phyloP scores from a whole-genome alignment of 1,284 basidiomycete genomes.

The Coniophora puteana region DNA sequence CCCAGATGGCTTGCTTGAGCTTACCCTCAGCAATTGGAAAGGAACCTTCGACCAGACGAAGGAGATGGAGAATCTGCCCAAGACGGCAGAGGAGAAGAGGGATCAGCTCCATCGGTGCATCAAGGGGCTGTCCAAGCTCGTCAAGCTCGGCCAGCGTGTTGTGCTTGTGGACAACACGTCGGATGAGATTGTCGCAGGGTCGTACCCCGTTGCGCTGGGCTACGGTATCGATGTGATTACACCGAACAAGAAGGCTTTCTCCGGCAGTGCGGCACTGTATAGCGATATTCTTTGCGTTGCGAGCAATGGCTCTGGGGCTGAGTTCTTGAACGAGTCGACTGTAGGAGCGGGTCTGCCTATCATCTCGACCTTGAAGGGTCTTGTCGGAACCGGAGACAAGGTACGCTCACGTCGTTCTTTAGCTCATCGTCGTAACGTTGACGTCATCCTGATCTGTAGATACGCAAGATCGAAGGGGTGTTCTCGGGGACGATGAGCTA shows the following conservation, averaged over 20 bases:
- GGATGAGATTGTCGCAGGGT: constrained; percentile 75
- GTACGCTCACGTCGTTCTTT: constrained; percentile 32
- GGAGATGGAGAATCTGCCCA: constrained; percentile 39
- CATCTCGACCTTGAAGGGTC: constrained; percentile 87
- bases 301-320: constrained; percentile 51
- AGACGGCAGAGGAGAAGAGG: constrained; percentile 39
- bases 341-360: constrained; percentile 96
- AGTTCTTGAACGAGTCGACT: constrained; percentile 88
- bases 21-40: constrained; percentile 42
- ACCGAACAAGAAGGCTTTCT: constrained; percentile 98
- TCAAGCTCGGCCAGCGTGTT: constrained; percentile 44
- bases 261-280: constrained; percentile 72
- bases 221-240: constrained; percentile 89
- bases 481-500: constrained; percentile 97
- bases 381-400: constrained; percentile 91
- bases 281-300: constrained; percentile 55
- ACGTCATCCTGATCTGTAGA: constrained; percentile 32
- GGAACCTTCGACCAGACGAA: constrained; percentile 32
- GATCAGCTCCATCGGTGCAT: constrained; percentile 37
- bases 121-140: constrained; percentile 37
- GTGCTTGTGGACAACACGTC: constrained; percentile 95
- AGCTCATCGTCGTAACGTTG: background rate
- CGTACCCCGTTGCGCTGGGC: constrained; percentile 82
- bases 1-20: constrained; percentile 38
- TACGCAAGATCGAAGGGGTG: constrained; percentile 81